Evolutionary conservation across 164 flowering plant species (phyloP), one percentile per base, ranked within the genome.

Genomic region (Chloranthus sessilifolius): DNA sequence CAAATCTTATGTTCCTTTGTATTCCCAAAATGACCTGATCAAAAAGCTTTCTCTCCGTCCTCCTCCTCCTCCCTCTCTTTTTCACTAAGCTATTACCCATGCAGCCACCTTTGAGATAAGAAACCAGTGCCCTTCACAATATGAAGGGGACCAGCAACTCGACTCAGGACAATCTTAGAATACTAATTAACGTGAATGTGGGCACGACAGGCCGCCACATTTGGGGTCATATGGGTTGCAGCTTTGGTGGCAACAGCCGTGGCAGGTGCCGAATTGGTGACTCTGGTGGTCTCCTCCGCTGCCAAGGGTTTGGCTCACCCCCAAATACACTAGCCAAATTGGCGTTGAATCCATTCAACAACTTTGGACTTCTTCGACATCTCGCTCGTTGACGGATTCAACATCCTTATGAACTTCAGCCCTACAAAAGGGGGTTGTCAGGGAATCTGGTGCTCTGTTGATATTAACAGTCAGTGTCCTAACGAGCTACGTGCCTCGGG

Each of bases 251-350:
- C 0, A 15, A 24, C 8, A 63, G 69, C 50, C 47, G 47, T 0
- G 67, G 66, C 17, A 14, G 36, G n/a, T 70, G 74, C 31, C 17
- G 58, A 26, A 70, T 70, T 1, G 67, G 74, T 7, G 74, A 65
- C 40, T 65, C 67, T 26, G 38, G 25, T 17, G 52, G 52, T 1
- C 15, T 47, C 10, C 45, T 61, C 23, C 31, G 53, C 12, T 69
- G 69, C 30, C 30, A 19, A 3, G 63, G 43, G 2, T 65, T 17
- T 14, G 74, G 74, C 6, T 10, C 3, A 12, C 50, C 70, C 2
- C 70, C 70, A 0, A 53, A 58, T 29, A 61, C 67, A 15, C 53
- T 69, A 8, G 69, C 64, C 9, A 64, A 69, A 53, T 65, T 31
- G 30, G 66, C 64, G 1, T 25, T 64, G 15, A 53, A 54, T n/a